Base-by-base conservation (phyloP, 2,329 filamentous ascomycete genomes). In the Alternaria gaisen region DNA sequence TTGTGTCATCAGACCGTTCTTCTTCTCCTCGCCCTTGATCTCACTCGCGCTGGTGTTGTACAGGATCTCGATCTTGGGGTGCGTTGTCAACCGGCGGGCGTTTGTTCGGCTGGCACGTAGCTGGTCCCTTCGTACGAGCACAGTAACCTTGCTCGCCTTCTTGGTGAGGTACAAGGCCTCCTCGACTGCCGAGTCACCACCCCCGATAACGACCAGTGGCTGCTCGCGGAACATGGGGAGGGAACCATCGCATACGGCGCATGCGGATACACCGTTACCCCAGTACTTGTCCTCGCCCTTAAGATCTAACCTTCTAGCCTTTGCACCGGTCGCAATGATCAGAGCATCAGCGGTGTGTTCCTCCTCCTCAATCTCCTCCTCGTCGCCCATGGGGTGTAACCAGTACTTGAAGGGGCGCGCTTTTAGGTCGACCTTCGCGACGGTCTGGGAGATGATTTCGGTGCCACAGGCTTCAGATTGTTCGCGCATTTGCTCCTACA, bases 171-270 rank as follows among this genome's bases (percentile, higher is more conserved):
- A 99, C 72, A 97, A 90, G 58, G 94, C 93, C 86, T 99, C 95
- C 83, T 99, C 96, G 28, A 96, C 95, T 18, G 95, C 95, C 16
- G 92, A 97, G 82, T 99, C 95, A 74, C 95, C 95, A 66, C 95
- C 96, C 66, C 95, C 95, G 67, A 99, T 97, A 51, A 99, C 95
- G 41, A 94, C 92, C 56, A 99, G 85, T 9, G 91, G 94, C 86
- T 97, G 97, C 81, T 97, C 93, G 72, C 94, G 88, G 89, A 97
- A 99, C 80, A 99, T 97, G 62, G 95, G 95, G 47, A 98, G 90
- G 51, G 94, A 95, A 66, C 95, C 95, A 77, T 99, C 95, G 82
- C 95, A 99, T 50, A 99, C 95, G 34, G 95, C 95, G 81, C 95
- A 99, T 51, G 95, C 95, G 53, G 91, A 95, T 77, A 99, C 93